Evolutionary conservation across 495 filamentous ascomycete genomes (phyloP).

Genomic region (Polyplosphaeria fusca): DNA sequence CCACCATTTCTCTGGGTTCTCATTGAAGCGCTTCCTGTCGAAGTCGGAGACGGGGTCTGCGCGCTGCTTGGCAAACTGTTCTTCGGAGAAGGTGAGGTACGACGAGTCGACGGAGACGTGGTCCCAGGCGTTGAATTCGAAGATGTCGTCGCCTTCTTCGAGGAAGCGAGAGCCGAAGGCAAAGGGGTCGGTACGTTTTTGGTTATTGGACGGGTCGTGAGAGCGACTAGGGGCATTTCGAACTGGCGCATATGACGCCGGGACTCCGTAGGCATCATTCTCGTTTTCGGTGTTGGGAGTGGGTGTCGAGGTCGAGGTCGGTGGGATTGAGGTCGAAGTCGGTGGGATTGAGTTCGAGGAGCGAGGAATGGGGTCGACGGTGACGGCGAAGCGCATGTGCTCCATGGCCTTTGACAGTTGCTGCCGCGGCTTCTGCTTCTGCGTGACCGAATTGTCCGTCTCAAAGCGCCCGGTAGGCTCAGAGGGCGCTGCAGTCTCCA

Average conservation of each 20-base stretch:
- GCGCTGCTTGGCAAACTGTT: conserved; percentile 79
- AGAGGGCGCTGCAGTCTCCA: too few relatives aligned
- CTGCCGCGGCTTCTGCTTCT: conserved; percentile 27
- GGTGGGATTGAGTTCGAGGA: conserved; percentile 6
- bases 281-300: conserved; percentile 16
- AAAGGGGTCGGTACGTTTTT: conserved; percentile 88
- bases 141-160: conserved; percentile 77
- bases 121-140: conserved; percentile 97
- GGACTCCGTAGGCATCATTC: conserved; percentile 46
- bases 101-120: conserved; percentile 84
- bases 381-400: conserved; percentile 44
- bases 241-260: conserved; percentile 44
- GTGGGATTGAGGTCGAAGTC: conserved; percentile 7
- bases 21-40: conserved; percentile 81
- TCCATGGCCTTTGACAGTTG: conserved; percentile 46
- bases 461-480: too few relatives aligned
- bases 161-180: conserved; percentile 89
- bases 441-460: conserved; percentile 21
- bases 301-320: conserved; percentile 3
- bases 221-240: conserved; percentile 46
- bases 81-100: conserved; percentile 75
- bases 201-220: conserved; percentile 55
- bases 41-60: conserved; percentile 79
- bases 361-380: conserved; percentile 29
- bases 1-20: conserved; percentile 91